Percentiles rank a stretch among this genome's conserved stretches.
These are phyloP conservation scores for Cladosporium sp. DNA, from an alignment of 2,329 filamentous ascomycete genomes.

Conservation along the genomic window DNA sequence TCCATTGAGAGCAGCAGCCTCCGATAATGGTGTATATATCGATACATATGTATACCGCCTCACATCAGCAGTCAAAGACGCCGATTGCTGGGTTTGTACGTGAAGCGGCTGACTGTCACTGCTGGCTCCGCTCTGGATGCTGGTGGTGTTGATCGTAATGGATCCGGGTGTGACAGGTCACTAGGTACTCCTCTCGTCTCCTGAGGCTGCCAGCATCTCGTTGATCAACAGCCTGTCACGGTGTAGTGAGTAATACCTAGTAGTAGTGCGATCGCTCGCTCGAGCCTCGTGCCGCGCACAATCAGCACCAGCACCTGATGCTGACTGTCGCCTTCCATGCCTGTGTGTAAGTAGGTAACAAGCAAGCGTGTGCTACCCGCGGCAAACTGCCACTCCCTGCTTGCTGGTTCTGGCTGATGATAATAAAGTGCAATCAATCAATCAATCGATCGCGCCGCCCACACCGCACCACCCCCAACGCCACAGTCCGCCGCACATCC, in stretches of 20 bases:
- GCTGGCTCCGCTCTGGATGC: not conserved
- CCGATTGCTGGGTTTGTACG: not conserved
- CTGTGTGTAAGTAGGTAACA: not conserved
- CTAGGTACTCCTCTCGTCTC: not conserved
- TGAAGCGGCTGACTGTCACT: not conserved
- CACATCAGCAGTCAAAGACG: not conserved
- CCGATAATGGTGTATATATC: not conserved
- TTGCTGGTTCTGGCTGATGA: not conserved
- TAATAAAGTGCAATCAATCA: not conserved
- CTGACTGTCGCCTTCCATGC: not conserved
- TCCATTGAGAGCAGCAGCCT: not conserved
- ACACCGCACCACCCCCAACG: not conserved
- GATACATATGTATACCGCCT: not conserved
- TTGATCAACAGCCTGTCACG: not conserved
- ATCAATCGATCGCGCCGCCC: not conserved
- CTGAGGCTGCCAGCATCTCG: not conserved
- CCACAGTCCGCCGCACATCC: not conserved
- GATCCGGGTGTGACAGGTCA: not conserved
- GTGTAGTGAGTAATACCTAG: too few species aligned
- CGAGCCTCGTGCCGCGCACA: conserved; percentile 3
- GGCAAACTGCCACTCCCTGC: not conserved
- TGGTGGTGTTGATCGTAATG: conserved; percentile 6
- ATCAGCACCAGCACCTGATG: not conserved
- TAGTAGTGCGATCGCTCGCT: not conserved
- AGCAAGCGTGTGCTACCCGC: not conserved